Percentiles rank a stretch among this genome's conserved stretches.
Conservation (phyloP, 208 protist species). For the Leishmania tarentolae region DNA sequence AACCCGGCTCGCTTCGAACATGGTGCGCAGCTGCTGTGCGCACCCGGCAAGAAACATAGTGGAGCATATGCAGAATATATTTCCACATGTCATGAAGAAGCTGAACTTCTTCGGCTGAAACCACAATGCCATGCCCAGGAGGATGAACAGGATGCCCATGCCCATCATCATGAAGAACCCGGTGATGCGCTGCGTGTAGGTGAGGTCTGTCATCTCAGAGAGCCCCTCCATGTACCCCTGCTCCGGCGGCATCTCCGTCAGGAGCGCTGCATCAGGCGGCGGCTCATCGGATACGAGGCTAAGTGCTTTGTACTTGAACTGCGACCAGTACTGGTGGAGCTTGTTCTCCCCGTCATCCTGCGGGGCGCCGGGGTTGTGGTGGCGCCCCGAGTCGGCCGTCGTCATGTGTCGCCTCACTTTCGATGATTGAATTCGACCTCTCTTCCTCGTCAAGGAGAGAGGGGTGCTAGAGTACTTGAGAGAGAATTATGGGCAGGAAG, state of each 20-base stretch:
- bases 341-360: constrained; percentile 14
- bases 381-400: constrained; percentile 19
- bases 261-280: constrained; percentile 47
- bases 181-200: constrained; percentile 78
- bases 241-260: constrained; percentile 56
- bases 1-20: constrained; percentile 82
- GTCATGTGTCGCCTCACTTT: constrained; percentile 18
- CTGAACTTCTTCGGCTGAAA: constrained; percentile 88
- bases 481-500: neutral
- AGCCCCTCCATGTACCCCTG: constrained; percentile 49
- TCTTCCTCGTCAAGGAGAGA: neutral
- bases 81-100: constrained; percentile 91
- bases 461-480: neutral
- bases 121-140: constrained; percentile 60
- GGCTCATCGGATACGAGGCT: constrained; percentile 58
- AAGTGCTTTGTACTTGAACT: constrained; percentile 47
- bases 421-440: neutral
- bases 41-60: constrained; percentile 91
- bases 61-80: constrained; percentile 81
- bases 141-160: constrained; percentile 86
- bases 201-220: constrained; percentile 75
- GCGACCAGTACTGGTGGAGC: constrained; percentile 54
- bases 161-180: constrained; percentile 83
- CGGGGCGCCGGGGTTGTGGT: constrained; percentile 26
- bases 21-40: constrained; percentile 62